phyloP scores from a whole-genome alignment of 2,329 filamentous ascomycete species.

The Fusarium equiseti region DNA sequence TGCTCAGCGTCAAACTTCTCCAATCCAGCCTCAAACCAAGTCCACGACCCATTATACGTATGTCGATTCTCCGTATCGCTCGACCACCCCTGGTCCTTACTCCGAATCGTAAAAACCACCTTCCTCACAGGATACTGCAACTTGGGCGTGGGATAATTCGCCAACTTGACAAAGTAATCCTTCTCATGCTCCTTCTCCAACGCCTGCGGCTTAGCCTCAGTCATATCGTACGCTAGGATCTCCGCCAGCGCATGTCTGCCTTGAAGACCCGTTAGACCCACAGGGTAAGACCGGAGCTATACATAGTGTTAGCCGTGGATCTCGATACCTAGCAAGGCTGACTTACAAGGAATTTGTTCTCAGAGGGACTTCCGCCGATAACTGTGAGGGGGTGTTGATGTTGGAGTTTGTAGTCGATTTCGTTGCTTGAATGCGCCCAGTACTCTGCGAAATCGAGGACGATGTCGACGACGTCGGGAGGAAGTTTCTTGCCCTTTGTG shows the following conservation, averaged over 20 bases:
- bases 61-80: slow-evolving; percentile 49
- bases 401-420: slow-evolving; percentile 46
- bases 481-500: slow-evolving; percentile 58
- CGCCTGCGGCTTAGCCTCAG: slow-evolving; percentile 47
- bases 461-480: slow-evolving; percentile 66
- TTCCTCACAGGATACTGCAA: slow-evolving; percentile 67
- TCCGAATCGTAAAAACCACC: slow-evolving; percentile 69
- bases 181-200: slow-evolving; percentile 46
- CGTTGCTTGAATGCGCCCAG: slow-evolving; percentile 65
- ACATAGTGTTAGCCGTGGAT: slow-evolving; percentile 5
- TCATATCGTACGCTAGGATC: slow-evolving; percentile 48
- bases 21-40: slow-evolving; percentile 74
- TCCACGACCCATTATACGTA: slow-evolving; percentile 64
- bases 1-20: slow-evolving; percentile 63
- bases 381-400: slow-evolving; percentile 43
- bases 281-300: slow-evolving; percentile 55
- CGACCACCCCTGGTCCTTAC: slow-evolving; percentile 71
- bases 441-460: slow-evolving; percentile 73
- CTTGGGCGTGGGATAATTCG: slow-evolving; percentile 55
- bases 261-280: slow-evolving; percentile 52
- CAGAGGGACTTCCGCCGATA: slow-evolving; percentile 34
- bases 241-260: slow-evolving; percentile 46
- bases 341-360: slow-evolving; percentile 54
- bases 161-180: slow-evolving; percentile 50
- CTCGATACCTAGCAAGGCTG: neutral